Conservation (phyloP, 768 basidiomycete genomes). For the Pluteus cervinus region DNA sequence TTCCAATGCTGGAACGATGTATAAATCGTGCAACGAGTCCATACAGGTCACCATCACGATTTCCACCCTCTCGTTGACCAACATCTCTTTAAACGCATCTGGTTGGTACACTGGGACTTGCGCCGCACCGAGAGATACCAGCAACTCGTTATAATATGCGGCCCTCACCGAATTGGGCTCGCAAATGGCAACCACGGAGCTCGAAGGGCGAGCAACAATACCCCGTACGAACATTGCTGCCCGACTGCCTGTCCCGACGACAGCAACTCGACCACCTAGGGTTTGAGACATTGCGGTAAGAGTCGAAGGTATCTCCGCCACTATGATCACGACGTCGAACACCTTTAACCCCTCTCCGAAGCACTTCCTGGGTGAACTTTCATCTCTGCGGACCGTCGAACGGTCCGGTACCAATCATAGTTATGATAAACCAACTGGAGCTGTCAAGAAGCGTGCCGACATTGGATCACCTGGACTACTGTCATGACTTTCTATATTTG, state of each 20-base stretch:
- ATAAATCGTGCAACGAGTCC: conserved; percentile 40
- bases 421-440: too few species aligned
- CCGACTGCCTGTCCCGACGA: conserved; percentile 36
- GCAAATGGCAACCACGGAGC: conserved; percentile 37
- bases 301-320: too few species aligned
- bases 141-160: conserved; percentile 36
- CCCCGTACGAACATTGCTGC: conserved; percentile 42
- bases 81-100: conserved; percentile 37
- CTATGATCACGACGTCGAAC: too few species aligned
- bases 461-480: too few species aligned
- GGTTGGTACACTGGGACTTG: conserved; percentile 33
- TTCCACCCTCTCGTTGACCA: conserved; percentile 37
- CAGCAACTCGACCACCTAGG: conserved; percentile 30
- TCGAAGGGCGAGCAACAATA: conserved; percentile 35
- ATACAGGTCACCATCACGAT: conserved; percentile 44
- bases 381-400: too few species aligned
- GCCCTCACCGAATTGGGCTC: conserved; percentile 42
- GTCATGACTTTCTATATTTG: too few species aligned
- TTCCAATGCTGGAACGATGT: conserved; percentile 37
- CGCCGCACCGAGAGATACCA: conserved; percentile 30
- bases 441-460: too few species aligned
- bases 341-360: too few species aligned
- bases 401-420: too few species aligned
- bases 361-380: too few species aligned
- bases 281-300: too few species aligned